Evolutionary conservation across 768 basidiomycete genomes (phyloP), one percentile per base, ranked within the genome.

Genomic region (Naematelia encephala): DNA sequence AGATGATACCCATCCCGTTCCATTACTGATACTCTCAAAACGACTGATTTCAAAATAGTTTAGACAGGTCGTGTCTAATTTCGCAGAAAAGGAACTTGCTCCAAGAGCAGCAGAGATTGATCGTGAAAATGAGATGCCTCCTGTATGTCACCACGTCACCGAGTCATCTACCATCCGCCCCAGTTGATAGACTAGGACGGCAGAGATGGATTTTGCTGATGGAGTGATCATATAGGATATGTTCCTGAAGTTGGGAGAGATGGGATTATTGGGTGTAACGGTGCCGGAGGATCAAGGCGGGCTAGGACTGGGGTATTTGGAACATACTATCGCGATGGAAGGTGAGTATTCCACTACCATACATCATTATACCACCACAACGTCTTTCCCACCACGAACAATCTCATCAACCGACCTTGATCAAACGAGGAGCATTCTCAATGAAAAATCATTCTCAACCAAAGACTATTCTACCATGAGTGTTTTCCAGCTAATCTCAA

Each of bases 291-390:
- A 88, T 67, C 89, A 90, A 63, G 85, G 86, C n/a, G 92, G 92
- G 2, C 80, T 94, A 44, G 85, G 81, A 1, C 81, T 89, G 61
- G 91, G 91, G 1, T 93, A 92, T 77, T 81, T 92, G 51, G 83
- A 90, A 51, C 91, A 92, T 77, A 88, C 87, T 3, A 82, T 97
- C 49, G 92, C 89, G 5, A 96, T 96, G 92, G 93, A 97, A 79
- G 90, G 78, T 78, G 56, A 60, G 70, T 64, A 16, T 12, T 55
- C 45, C 22, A 27, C 19, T 28, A 47, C 4, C 16, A 11, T 39
- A 11, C 23, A 43, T 8, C 34, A 13, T 3, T 42, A n/a, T n/a
- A n/a, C n/a, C n/a, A n/a, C n/a, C n/a, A n/a, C n/a, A n/a, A n/a
- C n/a, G n/a, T n/a, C n/a, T n/a, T n/a, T n/a, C n/a, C n/a, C n/a